Evolutionary conservation across 2,329 filamentous ascomycete species (phyloP).

Genomic region (Diaporthe sp.): DNA sequence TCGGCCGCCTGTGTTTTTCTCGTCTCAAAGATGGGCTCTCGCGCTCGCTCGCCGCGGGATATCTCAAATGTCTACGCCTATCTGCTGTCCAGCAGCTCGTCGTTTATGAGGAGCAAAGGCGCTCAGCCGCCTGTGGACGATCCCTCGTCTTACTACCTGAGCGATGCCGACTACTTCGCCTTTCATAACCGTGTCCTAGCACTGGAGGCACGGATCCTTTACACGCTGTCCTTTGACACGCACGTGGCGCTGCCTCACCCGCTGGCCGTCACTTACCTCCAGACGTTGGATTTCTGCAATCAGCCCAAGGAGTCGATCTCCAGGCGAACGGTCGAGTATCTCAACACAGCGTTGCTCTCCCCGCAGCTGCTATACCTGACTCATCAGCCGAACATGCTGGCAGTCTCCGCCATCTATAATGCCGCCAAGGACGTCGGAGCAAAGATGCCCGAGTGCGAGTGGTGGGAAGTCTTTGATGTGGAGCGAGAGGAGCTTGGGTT

Average conservation of each 20-base stretch:
- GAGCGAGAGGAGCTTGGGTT: constrained; percentile 96
- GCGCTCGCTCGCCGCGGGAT: constrained; percentile 82
- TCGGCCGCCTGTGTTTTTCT: constrained; percentile 88
- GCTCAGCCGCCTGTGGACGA: constrained; percentile 54
- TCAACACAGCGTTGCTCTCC: constrained; percentile 89
- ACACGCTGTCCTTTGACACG: constrained; percentile 83
- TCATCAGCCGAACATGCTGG: constrained; percentile 88
- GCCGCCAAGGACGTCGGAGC: constrained; percentile 82
- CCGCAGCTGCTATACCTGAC: constrained; percentile 93
- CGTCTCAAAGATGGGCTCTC: constrained; percentile 84
- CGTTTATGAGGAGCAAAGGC: constrained; percentile 60
- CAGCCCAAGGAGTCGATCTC: constrained; percentile 67
- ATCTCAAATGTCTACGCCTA: constrained; percentile 89
- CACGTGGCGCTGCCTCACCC: constrained; percentile 89
- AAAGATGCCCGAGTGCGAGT: constrained; percentile 85
- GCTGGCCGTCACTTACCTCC: constrained; percentile 91
- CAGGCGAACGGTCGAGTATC: constrained; percentile 77
- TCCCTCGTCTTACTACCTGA: constrained; percentile 75
- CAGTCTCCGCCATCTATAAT: constrained; percentile 92
- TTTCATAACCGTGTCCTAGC: constrained; percentile 76
- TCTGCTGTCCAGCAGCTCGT: constrained; percentile 75
- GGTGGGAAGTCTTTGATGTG: constrained; percentile 99
- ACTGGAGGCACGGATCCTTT: constrained; percentile 84
- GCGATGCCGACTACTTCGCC: constrained; percentile 79
- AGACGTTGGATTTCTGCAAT: constrained; percentile 79